Conservation (phyloP, 768 basidiomycete genomes). For the Termitomyces titanicus region DNA sequence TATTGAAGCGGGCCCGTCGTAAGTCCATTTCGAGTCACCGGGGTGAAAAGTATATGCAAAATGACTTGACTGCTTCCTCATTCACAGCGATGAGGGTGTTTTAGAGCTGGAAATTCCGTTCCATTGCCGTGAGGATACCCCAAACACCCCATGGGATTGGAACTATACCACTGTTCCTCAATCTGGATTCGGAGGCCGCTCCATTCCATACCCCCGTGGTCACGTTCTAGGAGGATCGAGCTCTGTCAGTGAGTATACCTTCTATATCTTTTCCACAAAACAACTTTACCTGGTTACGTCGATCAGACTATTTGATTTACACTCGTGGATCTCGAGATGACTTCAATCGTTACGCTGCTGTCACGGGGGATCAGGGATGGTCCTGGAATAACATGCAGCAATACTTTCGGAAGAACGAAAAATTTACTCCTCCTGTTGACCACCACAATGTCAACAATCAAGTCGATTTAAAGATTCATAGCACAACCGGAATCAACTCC, state of each 20-base stretch:
- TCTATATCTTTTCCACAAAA: no score
- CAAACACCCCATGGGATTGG: slow-evolving; percentile 11
- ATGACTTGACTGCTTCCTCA: neutral
- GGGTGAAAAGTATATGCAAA: neutral
- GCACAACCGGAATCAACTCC: slow-evolving; percentile 18
- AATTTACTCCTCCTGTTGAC: slow-evolving; percentile 16
- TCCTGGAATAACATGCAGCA: slow-evolving; percentile 25
- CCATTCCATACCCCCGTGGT: slow-evolving; percentile 8
- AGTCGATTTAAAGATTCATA: slow-evolving; percentile 25
- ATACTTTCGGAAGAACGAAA: slow-evolving; percentile 26
- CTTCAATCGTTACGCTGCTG: slow-evolving; percentile 23
- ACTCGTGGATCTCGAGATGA: slow-evolving; percentile 17
- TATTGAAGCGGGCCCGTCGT: slow-evolving; percentile 9
- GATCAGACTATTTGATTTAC: neutral
- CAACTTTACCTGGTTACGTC: neutral
- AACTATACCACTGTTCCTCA: slow-evolving; percentile 10
- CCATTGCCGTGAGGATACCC: neutral
- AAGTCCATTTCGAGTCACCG: no score
- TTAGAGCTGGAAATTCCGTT: slow-evolving; percentile 4
- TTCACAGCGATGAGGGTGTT: slow-evolving; percentile 2
- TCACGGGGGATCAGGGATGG: slow-evolving; percentile 29
- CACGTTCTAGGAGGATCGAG: slow-evolving; percentile 7
- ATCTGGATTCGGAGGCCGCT: slow-evolving; percentile 3
- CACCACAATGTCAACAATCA: slow-evolving; percentile 24
- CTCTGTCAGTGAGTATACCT: slow-evolving; percentile 3